Base-by-base conservation (phyloP, 192 early-diverging fungal species). In the Dissophora globulifera region DNA sequence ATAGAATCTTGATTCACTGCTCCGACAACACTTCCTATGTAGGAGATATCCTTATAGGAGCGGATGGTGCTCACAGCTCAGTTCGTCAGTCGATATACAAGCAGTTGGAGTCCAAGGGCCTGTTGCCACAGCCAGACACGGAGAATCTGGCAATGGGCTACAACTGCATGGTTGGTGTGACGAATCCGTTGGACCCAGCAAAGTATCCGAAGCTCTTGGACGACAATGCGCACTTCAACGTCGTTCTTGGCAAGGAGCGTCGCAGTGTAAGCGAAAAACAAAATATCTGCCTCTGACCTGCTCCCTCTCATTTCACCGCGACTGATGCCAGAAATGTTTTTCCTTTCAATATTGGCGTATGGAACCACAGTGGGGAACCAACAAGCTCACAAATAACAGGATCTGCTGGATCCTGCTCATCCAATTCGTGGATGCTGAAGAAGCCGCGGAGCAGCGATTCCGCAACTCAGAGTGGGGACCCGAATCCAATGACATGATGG, bases 331-430 rank as follows among this genome's bases (percentile, higher is more conserved):
- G 13, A 38, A 47, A 15, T n/a, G 45, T 19, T 47, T 47, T 47
- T 42, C 13, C 13, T 42, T n/a, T 22, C 1, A 11, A 41, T 30
- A 66, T 22, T 47, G 46, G 8, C 9, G 46, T 16, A n/a, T 1
- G 46, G 15, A 47, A 22, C 7, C 15, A 47, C n/a, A 74, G 70
- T 74, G 70, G 70, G 62, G 61, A 7, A 50, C 47, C 3, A 20
- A 35, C 17, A 74, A 48, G 8, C 56, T 65, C 2, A 46, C 62
- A 13, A 32, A 42, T 30, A 48, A 64, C 16, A 32, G 56, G 27
- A 65, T 74, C 55, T 74, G 70, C 43, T 74, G 70, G 70, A 58
- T 56, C 20, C 32, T 65, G 8, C 19, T 49, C 11, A 30, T 59
- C 11, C 70, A 65, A 20, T 59, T 65, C n/a, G 29, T 53, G 25